Conservation (phyloP, 352 stramenopile species). For the Globisporangium echinulatum region DNA sequence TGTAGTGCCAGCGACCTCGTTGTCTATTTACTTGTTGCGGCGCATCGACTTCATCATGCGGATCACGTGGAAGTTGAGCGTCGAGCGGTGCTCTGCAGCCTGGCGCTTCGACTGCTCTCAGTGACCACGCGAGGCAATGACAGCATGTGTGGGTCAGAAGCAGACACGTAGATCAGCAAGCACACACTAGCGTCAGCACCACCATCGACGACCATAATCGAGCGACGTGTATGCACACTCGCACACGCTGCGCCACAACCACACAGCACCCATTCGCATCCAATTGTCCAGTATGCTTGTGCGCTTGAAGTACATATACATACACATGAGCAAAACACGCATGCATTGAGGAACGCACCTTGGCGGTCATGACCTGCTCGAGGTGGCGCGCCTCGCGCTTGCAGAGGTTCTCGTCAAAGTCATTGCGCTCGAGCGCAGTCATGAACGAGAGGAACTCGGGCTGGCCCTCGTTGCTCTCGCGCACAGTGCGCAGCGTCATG, state of each 20-base stretch:
- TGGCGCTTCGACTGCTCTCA: slow-evolving; percentile 38
- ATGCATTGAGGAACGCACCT: slow-evolving; percentile 23
- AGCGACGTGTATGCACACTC: neutral
- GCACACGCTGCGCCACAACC: no score
- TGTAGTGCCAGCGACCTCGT: no score
- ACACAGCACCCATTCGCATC: no score
- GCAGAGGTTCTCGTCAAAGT: slow-evolving; percentile 82
- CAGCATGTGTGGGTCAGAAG: no score
- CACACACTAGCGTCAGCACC: neutral
- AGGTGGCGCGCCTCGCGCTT: slow-evolving; percentile 78
- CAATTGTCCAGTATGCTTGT: no score
- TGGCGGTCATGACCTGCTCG: slow-evolving; percentile 67
- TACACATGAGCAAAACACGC: neutral
- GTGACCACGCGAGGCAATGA: no score
- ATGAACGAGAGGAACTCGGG: slow-evolving; percentile 82
- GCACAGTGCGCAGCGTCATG: slow-evolving; percentile 84
- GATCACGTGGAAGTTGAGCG: slow-evolving; percentile 86
- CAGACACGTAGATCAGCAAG: no score
- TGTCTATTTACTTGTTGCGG: slow-evolving; percentile 20
- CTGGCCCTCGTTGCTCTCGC: slow-evolving; percentile 71
- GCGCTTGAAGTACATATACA: neutral
- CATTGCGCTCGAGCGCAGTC: slow-evolving; percentile 67
- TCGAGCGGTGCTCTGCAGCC: slow-evolving; percentile 68
- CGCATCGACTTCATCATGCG: slow-evolving; percentile 80
- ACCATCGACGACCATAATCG: neutral